Conservation (phyloP, 192 early-diverging fungal species). For the Mortierella antarctica region DNA sequence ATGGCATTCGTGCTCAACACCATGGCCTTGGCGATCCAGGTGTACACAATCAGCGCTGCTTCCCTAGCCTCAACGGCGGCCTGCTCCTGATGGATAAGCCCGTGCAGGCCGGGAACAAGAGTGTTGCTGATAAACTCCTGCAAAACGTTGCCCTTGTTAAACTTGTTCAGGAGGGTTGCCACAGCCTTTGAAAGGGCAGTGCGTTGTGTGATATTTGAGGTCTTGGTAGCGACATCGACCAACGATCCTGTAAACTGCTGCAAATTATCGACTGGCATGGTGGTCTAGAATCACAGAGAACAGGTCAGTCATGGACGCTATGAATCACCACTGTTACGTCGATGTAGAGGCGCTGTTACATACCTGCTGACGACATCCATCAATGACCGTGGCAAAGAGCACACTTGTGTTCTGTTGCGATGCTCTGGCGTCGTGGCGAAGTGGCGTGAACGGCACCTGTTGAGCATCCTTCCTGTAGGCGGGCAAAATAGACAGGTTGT, state of each 20-base stretch:
- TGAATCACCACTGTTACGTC: too few species aligned
- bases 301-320: background rate
- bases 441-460: constrained; percentile 33
- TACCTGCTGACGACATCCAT: constrained; percentile 54
- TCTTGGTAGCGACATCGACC: constrained; percentile 52
- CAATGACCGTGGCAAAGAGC: constrained; percentile 35
- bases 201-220: constrained; percentile 54
- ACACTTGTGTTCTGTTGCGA: constrained; percentile 47
- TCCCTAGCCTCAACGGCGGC: constrained; percentile 22
- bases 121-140: constrained; percentile 28
- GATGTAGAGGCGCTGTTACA: too few species aligned
- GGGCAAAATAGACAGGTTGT: constrained; percentile 40
- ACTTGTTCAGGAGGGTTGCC: constrained; percentile 78
- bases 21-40: constrained; percentile 75
- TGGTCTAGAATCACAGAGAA: constrained; percentile 40
- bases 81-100: constrained; percentile 35
- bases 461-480: constrained; percentile 5
- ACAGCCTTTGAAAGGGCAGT: constrained; percentile 66
- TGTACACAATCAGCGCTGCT: constrained; percentile 41
- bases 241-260: constrained; percentile 57
- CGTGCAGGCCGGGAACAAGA: constrained; percentile 31
- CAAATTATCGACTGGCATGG: constrained; percentile 60
- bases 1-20: constrained; percentile 61
- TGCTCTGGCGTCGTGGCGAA: constrained; percentile 13
- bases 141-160: constrained; percentile 51